phyloP scores from a whole-genome alignment of 2,329 filamentous ascomycete genomes.

The Penicillium decumbens region DNA sequence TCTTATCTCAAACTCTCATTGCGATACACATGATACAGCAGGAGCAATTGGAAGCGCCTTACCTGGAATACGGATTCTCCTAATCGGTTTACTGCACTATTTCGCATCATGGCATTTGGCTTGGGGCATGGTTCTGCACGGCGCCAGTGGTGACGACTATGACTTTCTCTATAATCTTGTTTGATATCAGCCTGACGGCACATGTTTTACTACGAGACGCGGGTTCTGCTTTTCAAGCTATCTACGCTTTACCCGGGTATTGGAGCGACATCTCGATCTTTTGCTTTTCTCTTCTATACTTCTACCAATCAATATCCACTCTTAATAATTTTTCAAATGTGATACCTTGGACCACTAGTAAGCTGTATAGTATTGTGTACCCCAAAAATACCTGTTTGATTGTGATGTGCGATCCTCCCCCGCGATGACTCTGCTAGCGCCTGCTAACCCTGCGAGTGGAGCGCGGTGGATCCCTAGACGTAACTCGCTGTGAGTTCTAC shows the following conservation, averaged over 20 bases:
- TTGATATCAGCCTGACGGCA: conserved; percentile 6
- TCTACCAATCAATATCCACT: neutral
- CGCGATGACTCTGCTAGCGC: conserved; percentile 17
- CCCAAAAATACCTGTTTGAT: conserved; percentile 17
- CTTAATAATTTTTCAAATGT: neutral
- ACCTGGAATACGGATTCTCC: neutral
- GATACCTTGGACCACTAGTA: neutral
- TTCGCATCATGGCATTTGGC: conserved; percentile 12
- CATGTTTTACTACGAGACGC: conserved; percentile 12
- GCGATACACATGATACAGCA: conserved; percentile 4
- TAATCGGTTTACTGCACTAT: neutral
- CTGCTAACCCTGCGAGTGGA: conserved; percentile 3
- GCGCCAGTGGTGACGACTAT: conserved; percentile 12
- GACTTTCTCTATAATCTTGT: neutral
- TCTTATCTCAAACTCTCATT: neutral
- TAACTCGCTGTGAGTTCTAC: neutral
- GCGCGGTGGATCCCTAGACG: neutral
- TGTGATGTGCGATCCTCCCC: conserved; percentile 24
- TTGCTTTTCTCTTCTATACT: neutral
- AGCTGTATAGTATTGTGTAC: neutral
- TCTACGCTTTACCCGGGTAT: neutral
- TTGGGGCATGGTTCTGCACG: conserved; percentile 12
- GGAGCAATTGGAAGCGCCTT: neutral
- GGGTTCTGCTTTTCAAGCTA: neutral
- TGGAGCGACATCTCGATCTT: conserved; percentile 1